Evolutionary conservation across 2,329 filamentous ascomycete species (phyloP).

Genomic region (Colletotrichum tofieldiae): DNA sequence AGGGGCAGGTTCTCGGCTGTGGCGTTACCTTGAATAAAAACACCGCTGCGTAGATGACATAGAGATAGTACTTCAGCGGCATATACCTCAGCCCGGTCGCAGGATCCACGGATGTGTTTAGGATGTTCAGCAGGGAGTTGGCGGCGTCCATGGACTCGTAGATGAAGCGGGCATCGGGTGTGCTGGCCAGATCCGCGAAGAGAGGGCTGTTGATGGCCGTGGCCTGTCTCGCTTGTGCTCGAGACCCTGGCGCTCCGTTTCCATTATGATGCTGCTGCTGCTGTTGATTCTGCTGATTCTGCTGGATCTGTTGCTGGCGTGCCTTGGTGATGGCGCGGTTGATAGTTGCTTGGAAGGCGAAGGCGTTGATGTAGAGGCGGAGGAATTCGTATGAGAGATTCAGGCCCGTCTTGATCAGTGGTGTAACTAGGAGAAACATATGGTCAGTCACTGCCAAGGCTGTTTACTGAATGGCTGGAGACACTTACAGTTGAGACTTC

Average conservation of each 20-base stretch:
- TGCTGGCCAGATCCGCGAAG: conserved; percentile 70
- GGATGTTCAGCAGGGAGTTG: conserved; percentile 72
- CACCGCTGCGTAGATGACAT: conserved; percentile 74
- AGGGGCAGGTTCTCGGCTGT: not conserved
- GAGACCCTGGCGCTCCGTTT: conserved; percentile 50
- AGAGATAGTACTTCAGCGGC: conserved; percentile 76
- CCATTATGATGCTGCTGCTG: conserved; percentile 53
- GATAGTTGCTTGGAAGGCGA: conserved; percentile 81
- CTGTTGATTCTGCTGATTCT: not conserved
- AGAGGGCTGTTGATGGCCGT: conserved; percentile 19
- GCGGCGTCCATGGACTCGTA: conserved; percentile 77
- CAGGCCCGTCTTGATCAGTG: conserved; percentile 76
- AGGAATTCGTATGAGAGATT: conserved; percentile 82
- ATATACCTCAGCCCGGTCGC: conserved; percentile 73
- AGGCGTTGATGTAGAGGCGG: conserved; percentile 81
- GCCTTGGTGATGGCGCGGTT: conserved; percentile 58
- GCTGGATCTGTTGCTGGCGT: conserved; percentile 9
- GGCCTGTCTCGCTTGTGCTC: not conserved
- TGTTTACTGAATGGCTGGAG: no score
- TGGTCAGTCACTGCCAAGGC: not conserved
- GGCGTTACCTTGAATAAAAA: conserved; percentile 73
- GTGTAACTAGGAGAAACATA: conserved; percentile 62
- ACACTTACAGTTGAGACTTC: conserved; percentile 72
- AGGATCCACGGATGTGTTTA: conserved; percentile 73
- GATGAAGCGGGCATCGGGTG: conserved; percentile 76